Evolutionary conservation across 176 grass and related monocot genomes (phyloP).

Genomic region (Saccharum spontaneum): DNA sequence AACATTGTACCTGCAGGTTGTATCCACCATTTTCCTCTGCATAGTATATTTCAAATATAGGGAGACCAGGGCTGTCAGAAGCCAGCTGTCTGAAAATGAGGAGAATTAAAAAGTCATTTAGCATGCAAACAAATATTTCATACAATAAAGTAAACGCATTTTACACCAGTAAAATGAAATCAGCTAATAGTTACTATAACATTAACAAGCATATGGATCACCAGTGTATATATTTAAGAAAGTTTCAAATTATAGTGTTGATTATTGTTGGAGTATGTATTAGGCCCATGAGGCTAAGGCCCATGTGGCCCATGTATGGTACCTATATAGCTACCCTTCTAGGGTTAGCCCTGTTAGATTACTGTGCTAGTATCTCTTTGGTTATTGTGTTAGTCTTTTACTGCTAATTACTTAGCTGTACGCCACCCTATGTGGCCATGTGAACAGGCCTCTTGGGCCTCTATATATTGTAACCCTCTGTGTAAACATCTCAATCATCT

Average conservation of each 20-base stretch:
- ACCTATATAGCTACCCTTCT: too few species aligned
- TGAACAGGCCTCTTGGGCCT: too few species aligned
- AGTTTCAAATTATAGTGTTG: neutral
- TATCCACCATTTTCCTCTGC: slow-evolving; percentile 68
- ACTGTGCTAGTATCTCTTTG: too few species aligned
- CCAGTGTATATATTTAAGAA: neutral
- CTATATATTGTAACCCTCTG: too few species aligned
- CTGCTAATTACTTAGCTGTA: too few species aligned
- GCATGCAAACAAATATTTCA: neutral
- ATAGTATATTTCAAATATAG: slow-evolving; percentile 90
- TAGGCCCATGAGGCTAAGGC: too few species aligned
- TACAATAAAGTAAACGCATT: neutral
- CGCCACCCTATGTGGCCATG: too few species aligned
- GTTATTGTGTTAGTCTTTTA: too few species aligned
- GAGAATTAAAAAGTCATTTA: neutral
- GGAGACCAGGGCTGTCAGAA: slow-evolving; percentile 65
- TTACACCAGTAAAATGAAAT: slow-evolving; percentile 5
- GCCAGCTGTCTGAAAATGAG: slow-evolving; percentile 63
- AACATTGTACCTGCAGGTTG: slow-evolving; percentile 61
- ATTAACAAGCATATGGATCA: neutral
- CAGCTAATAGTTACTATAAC: neutral
- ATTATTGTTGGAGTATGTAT: too few species aligned
- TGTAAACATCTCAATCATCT: too few species aligned
- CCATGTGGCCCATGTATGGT: too few species aligned
- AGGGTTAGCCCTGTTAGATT: too few species aligned